Conservation (phyloP, 352 stramenopile species). For the Phytophthora quininea region DNA sequence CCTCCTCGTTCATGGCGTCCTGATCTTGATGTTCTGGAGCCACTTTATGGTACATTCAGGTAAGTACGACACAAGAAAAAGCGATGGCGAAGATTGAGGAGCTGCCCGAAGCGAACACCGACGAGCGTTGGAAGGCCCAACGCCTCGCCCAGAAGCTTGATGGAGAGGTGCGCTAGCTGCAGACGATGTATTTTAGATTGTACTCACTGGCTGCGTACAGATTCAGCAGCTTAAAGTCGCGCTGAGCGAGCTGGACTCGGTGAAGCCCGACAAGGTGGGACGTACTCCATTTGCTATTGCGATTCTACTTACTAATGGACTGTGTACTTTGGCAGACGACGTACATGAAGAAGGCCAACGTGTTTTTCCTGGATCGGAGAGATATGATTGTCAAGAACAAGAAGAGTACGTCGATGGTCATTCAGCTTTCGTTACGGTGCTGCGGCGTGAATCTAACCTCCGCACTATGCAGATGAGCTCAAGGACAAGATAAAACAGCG, state of each 20-base stretch:
- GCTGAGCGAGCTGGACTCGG: conserved; percentile 69
- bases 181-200: too few relatives aligned
- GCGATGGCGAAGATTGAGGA: conserved; percentile 42
- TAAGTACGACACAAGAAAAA: conserved; percentile 8
- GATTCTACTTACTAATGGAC: neutral
- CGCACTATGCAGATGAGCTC: conserved; percentile 52
- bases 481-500: conserved; percentile 67
- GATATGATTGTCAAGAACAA: conserved; percentile 77
- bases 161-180: conserved; percentile 29
- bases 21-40: neutral
- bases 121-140: conserved; percentile 56
- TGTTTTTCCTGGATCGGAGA: conserved; percentile 76
- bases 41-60: neutral
- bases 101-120: conserved; percentile 23
- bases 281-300: neutral
- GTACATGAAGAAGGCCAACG: conserved; percentile 70
- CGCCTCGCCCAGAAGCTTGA: conserved; percentile 47
- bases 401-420: conserved; percentile 41
- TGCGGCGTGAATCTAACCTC: neutral
- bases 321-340: conserved; percentile 45
- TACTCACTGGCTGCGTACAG: conserved; percentile 27
- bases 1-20: conserved; percentile 49
- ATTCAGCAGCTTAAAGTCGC: conserved; percentile 82
- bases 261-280: conserved; percentile 71
- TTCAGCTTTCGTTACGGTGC: neutral